Evolutionary conservation across 2,329 filamentous ascomycete species (phyloP).

Genomic region (Aureobasidium leucospermi): DNA sequence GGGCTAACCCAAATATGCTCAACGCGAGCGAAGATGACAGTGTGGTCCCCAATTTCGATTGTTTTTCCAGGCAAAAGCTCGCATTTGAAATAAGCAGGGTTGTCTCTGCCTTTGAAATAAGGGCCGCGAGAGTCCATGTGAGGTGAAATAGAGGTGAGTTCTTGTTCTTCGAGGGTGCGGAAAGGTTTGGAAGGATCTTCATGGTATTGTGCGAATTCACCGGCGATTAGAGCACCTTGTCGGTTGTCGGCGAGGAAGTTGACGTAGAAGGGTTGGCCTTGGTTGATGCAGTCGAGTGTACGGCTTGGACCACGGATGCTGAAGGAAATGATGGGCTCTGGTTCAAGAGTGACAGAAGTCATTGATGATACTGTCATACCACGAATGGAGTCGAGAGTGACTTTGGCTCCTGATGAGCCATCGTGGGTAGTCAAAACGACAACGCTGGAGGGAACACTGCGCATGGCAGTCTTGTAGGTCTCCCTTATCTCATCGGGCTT

Average conservation of each 20-base stretch:
- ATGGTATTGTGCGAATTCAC: slow-evolving; percentile 26
- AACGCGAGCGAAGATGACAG: slow-evolving; percentile 40
- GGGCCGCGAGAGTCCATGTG: background rate
- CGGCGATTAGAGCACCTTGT: slow-evolving; percentile 26
- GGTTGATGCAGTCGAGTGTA: slow-evolving; percentile 46
- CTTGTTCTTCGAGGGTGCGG: background rate
- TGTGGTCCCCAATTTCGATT: slow-evolving; percentile 39
- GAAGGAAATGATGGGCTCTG: slow-evolving; percentile 52
- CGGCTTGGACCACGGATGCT: slow-evolving; percentile 52
- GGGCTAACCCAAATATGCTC: background rate
- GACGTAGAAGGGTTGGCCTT: slow-evolving; percentile 38
- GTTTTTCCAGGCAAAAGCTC: slow-evolving; percentile 29
- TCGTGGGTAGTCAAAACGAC: background rate
- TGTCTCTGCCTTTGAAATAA: background rate
- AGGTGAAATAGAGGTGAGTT: background rate
- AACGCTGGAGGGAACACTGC: background rate
- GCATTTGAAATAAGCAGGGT: slow-evolving; percentile 29
- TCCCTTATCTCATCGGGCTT: background rate
- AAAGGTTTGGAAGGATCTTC: slow-evolving; percentile 21
- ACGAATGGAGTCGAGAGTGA: slow-evolving; percentile 25
- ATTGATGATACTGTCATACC: slow-evolving; percentile 57
- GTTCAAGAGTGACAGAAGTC: slow-evolving; percentile 50
- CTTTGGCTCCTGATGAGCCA: background rate
- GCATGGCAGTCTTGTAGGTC: background rate
- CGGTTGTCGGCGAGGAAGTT: slow-evolving; percentile 38